phyloP scores from a whole-genome alignment of 164 flowering plant species.

The Brasenia schreberi region DNA sequence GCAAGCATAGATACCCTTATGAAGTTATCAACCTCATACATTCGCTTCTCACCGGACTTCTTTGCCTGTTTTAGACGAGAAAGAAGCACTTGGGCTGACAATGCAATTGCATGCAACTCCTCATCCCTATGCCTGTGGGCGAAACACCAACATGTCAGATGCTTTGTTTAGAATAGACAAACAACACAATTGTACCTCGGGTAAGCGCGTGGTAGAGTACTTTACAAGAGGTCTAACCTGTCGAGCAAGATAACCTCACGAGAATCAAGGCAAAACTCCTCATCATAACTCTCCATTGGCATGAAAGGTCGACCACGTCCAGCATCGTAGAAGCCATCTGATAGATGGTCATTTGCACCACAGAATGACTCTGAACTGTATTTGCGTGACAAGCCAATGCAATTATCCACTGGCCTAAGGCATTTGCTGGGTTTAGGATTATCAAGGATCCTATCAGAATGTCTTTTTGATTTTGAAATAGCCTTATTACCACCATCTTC shows the following conservation, averaged over 20 bases:
- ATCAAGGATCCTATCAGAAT: slow-evolving; percentile 52
- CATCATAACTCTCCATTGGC: slow-evolving; percentile 55
- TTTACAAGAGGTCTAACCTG: slow-evolving; percentile 31
- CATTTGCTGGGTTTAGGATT: slow-evolving; percentile 83
- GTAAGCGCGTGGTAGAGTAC: background rate
- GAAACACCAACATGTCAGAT: too few relatives aligned
- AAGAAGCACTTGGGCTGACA: slow-evolving; percentile 62
- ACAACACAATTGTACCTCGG: too few relatives aligned
- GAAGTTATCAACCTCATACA: slow-evolving; percentile 27
- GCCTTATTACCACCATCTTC: slow-evolving; percentile 3
- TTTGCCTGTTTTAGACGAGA: slow-evolving; percentile 30
- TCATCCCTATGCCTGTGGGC: slow-evolving; percentile 57
- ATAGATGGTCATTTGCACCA: slow-evolving; percentile 48
- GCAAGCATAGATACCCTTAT: slow-evolving; percentile 81
- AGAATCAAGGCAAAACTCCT: slow-evolving; percentile 36
- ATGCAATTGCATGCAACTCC: slow-evolving; percentile 51
- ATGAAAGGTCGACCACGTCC: slow-evolving; percentile 89
- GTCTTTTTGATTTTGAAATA: slow-evolving; percentile 50
- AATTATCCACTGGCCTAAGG: slow-evolving; percentile 28
- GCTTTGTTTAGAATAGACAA: too few relatives aligned
- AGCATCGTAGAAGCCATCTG: slow-evolving; percentile 97
- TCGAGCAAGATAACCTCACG: slow-evolving; percentile 94
- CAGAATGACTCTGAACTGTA: slow-evolving; percentile 63
- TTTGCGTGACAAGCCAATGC: slow-evolving; percentile 34
- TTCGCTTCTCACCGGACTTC: slow-evolving; percentile 15